phyloP scores from a whole-genome alignment of 2,329 filamentous ascomycete genomes.

The Apiospora malaysiana region DNA sequence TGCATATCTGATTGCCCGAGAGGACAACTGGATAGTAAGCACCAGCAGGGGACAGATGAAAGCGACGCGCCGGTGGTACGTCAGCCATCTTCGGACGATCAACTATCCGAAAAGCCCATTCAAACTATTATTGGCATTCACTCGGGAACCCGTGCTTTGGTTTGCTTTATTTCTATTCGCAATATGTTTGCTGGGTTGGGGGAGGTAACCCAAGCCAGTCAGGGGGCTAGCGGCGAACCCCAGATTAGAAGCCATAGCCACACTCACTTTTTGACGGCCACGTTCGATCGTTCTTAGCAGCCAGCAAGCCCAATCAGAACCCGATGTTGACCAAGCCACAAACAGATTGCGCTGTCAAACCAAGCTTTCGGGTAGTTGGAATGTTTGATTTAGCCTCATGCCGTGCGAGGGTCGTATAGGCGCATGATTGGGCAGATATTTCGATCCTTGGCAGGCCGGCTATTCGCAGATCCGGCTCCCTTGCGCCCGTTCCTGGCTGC shows the following conservation, averaged over 20 bases:
- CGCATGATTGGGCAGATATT: slow-evolving; percentile 4
- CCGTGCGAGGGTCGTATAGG: neutral
- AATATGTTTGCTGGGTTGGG: neutral
- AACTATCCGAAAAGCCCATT: neutral
- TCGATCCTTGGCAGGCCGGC: neutral
- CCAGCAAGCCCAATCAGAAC: neutral
- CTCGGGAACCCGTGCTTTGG: neutral
- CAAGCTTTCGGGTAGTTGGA: neutral
- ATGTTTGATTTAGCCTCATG: neutral
- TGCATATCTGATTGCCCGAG: neutral
- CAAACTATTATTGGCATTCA: neutral
- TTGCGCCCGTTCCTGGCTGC: neutral
- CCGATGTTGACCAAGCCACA: neutral
- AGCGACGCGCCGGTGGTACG: neutral
- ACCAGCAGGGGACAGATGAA: neutral
- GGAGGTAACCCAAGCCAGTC: neutral
- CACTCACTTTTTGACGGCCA: neutral
- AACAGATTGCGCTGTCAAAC: neutral
- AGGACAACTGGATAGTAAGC: neutral
- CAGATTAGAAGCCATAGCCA: neutral
- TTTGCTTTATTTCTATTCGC: neutral
- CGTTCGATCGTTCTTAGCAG: neutral
- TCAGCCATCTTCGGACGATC: neutral
- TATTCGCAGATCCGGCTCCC: neutral
- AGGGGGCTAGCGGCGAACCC: neutral